Percentiles rank a stretch among this genome's conserved stretches.
Evolutionary conservation across 2,329 filamentous ascomycete genomes (phyloP).

Genomic region (Colletotrichum sidae): DNA sequence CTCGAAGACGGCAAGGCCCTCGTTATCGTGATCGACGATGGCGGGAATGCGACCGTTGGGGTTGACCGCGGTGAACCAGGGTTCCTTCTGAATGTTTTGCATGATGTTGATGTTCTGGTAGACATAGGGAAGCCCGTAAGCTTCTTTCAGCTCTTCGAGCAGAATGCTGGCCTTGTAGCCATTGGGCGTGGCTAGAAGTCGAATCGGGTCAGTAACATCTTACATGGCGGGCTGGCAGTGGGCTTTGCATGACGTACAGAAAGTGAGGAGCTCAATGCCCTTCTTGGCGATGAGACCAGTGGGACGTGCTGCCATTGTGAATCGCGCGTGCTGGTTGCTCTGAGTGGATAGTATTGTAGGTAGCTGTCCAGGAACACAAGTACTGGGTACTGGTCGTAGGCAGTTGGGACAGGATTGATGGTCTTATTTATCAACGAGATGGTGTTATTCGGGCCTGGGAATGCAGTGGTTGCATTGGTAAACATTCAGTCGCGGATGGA

Average conservation of each 20-base stretch:
- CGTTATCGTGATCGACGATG: constrained; percentile 74
- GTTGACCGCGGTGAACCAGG: constrained; percentile 72
- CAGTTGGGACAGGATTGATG: too few relatives aligned
- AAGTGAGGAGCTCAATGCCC: constrained; percentile 74
- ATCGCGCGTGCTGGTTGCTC: background rate
- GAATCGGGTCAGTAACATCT: constrained; percentile 8
- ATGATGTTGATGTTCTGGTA: constrained; percentile 69
- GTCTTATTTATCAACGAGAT: too few relatives aligned
- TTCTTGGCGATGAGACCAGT: constrained; percentile 70
- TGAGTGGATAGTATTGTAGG: background rate
- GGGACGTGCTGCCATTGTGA: constrained; percentile 35
- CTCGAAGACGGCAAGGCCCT: constrained; percentile 76
- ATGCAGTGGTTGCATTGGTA: too few relatives aligned
- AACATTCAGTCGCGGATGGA: too few relatives aligned
- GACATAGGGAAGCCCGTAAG: constrained; percentile 66
- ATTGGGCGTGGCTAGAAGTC: constrained; percentile 58
- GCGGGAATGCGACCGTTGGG: constrained; percentile 76
- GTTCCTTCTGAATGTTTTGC: constrained; percentile 74
- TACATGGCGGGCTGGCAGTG: constrained; percentile 8
- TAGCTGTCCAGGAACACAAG: too few relatives aligned
- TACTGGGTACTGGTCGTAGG: too few relatives aligned
- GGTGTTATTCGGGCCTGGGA: too few relatives aligned
- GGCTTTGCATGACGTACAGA: constrained; percentile 44
- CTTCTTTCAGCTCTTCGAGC: constrained; percentile 75
- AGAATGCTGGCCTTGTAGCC: constrained; percentile 69